phyloP scores from a whole-genome alignment of 352 stramenopile genomes.

The Pythium oligandrum region DNA sequence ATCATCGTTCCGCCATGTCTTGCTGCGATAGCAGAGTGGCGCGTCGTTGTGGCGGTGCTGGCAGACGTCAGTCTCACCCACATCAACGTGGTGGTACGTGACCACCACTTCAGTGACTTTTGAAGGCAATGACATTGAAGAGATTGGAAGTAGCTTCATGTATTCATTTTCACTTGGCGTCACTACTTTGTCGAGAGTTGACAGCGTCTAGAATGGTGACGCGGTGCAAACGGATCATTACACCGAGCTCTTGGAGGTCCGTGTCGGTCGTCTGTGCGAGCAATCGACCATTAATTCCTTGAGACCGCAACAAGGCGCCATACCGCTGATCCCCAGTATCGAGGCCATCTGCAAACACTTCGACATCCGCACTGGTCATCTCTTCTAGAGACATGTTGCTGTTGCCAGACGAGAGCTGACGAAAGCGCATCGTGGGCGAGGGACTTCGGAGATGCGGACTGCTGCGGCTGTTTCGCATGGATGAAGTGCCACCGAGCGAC shows the following conservation, averaged over 20 bases:
- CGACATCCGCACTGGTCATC: constrained; percentile 44
- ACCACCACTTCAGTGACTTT: no score
- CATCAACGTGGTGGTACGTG: no score
- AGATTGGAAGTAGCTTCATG: not conserved
- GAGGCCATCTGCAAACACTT: constrained; percentile 44
- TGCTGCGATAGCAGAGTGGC: no score
- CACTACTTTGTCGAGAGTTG: not conserved
- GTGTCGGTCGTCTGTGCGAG: constrained; percentile 42
- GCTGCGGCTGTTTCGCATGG: not conserved
- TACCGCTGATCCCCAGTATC: constrained; percentile 32
- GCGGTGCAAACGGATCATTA: constrained; percentile 63
- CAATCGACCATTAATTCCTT: constrained; percentile 65
- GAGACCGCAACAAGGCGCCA: constrained; percentile 31
- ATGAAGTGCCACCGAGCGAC: not conserved
- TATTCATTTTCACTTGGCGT: not conserved
- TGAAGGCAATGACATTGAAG: no score
- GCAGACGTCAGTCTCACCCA: no score
- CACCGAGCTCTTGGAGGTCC: constrained; percentile 66
- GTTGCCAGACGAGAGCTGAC: not conserved
- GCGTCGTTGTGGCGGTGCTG: no score
- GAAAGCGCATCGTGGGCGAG: not conserved
- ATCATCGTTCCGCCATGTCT: no score
- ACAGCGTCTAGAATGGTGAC: constrained; percentile 56
- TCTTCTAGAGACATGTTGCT: constrained; percentile 5
- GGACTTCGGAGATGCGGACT: not conserved